Percentiles rank a stretch among this genome's conserved stretches.
These are phyloP conservation scores for Silene noctiflora DNA, from an alignment of 179 eudicot genomes.

Conservation along the genomic window DNA sequence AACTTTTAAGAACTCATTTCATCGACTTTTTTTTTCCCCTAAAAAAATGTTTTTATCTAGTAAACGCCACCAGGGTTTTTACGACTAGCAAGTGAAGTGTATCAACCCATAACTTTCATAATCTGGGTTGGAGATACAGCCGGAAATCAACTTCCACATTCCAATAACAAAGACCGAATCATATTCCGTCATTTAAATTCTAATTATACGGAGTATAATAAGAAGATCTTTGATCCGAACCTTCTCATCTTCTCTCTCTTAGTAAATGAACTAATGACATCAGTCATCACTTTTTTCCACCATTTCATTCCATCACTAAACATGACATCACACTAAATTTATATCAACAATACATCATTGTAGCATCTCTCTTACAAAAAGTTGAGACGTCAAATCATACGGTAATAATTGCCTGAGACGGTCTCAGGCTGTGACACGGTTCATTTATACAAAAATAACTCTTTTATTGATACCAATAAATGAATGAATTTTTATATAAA, in stretches of 20 bases:
- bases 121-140: not conserved
- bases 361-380: constrained; percentile 3
- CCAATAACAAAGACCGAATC: not conserved
- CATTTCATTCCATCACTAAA: not conserved
- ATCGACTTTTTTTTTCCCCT: not conserved
- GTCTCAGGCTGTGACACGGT: too few relatives aligned
- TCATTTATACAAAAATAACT: too few relatives aligned
- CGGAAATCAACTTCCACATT: not conserved
- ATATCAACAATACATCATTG: not conserved
- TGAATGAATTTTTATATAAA: too few relatives aligned
- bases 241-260: not conserved
- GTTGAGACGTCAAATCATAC: not conserved
- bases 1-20: not conserved
- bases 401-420: too few relatives aligned
- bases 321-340: not conserved
- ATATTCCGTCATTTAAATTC: not conserved
- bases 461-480: too few relatives aligned
- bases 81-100: not conserved
- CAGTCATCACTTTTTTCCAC: not conserved
- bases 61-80: not conserved
- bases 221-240: not conserved
- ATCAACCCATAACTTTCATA: constrained; percentile 4
- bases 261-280: not conserved
- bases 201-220: too few relatives aligned
- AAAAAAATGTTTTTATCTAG: not conserved